Evolutionary conservation across 805 yeast species (phyloP).

Genomic region (Metschnikowia reukaufii): DNA sequence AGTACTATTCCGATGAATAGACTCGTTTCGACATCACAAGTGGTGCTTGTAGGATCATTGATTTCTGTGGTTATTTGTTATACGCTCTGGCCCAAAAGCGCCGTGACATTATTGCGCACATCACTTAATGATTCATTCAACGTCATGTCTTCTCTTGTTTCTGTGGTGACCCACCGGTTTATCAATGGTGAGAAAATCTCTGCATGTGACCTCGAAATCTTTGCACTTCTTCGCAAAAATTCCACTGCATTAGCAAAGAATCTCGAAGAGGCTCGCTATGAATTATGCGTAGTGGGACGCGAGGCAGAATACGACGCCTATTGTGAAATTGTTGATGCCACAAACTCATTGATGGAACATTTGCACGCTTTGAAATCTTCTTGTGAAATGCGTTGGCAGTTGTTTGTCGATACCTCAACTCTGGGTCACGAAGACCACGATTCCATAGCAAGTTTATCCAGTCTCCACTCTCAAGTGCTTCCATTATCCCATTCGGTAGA

Average conservation of each 20-base stretch:
- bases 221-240: constrained; percentile 40
- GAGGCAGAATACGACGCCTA: constrained; percentile 53
- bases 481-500: constrained; percentile 30
- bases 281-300: constrained; percentile 52
- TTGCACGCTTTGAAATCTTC: constrained; percentile 69
- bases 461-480: constrained; percentile 20
- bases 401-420: constrained; percentile 36
- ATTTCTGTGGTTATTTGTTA: constrained; percentile 62
- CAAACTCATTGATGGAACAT: constrained; percentile 52
- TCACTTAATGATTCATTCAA: constrained; percentile 52
- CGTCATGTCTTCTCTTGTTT: constrained; percentile 50
- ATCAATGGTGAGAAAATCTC: constrained; percentile 47
- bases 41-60: constrained; percentile 60
- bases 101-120: constrained; percentile 45
- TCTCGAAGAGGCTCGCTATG: constrained; percentile 63
- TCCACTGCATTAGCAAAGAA: constrained; percentile 38
- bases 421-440: constrained; percentile 16
- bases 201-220: constrained; percentile 37
- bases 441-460: constrained; percentile 26
- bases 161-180: constrained; percentile 49
- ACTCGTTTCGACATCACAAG: constrained; percentile 52
- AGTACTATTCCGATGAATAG: constrained; percentile 56
- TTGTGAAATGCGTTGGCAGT: constrained; percentile 62
- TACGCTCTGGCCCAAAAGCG: constrained; percentile 62
- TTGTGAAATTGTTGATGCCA: constrained; percentile 48